Evolutionary conservation across 306 rosid genomes (phyloP), one percentile per base, ranked within the genome.

Genomic region (Vicia faba): DNA sequence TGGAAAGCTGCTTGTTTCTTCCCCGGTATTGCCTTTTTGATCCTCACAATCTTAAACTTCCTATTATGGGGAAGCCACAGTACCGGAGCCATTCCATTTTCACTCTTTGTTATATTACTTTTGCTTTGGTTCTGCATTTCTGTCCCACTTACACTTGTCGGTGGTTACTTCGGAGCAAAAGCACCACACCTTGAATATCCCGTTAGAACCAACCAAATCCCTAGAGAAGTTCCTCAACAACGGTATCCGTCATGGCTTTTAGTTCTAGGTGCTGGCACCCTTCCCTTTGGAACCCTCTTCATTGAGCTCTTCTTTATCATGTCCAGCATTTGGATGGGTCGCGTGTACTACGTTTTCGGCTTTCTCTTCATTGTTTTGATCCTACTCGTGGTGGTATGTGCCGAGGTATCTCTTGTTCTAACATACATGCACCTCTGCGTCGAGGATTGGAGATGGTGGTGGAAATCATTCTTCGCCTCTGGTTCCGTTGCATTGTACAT

Each of bases 391-490:
- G 92, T 89, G 71, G 96, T 89, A 3, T 92, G 98, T 71, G 96
- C 96, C 5, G 96, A 92, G 75, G 96, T 89, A 4, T 92, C 96
- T 31, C 84, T 89, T 6, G 98, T 92, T 55, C 83, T 92, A 43
- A 92, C 97, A 50, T 92, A 92, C 85, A 92, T 92, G 97, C 97
- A 92, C 72, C 90, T 92, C 1, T 92, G 97, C 63, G 97, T 92
- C 64, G 97, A 92, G 85, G 97, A 91, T 71, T 92, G 96, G 96
- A 82, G 83, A 79, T 92, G 97, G 97, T 92, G 97, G 97, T 92
- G 97, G 97, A 92, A 92, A 80, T 91, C 97, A 13, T 91, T 91
- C 85, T 89, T 87, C 26, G 97, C 97, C 45, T 91, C 97, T 23
- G 97, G 95, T 72, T 92, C 96, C 1, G 97, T 92, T 61, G 97